Evolutionary conservation across 2,329 filamentous ascomycete species (phyloP).

Genomic region (Trichoderma atroviride): DNA sequence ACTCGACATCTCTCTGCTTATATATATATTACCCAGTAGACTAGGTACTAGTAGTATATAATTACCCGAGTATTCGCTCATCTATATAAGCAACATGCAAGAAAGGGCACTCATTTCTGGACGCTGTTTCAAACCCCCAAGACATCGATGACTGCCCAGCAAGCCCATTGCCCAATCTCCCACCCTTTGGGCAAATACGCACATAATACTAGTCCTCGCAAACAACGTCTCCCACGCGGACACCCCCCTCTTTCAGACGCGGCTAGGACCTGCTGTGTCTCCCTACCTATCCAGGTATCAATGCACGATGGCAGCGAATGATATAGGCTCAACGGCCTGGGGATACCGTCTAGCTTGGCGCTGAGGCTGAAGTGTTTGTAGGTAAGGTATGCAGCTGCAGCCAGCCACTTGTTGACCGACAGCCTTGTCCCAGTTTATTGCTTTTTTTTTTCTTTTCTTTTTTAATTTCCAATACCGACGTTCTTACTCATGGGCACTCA

Average conservation of each 20-base stretch:
- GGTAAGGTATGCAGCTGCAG: constrained; percentile 18
- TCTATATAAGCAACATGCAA: not conserved
- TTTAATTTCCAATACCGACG: not conserved
- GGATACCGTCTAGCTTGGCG: constrained; percentile 3
- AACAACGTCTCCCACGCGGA: not conserved
- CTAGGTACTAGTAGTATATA: not conserved
- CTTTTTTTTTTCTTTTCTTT: not conserved
- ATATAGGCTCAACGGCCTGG: not conserved
- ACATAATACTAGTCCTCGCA: not conserved
- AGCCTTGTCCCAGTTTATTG: constrained; percentile 2
- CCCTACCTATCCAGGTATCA: constrained; percentile 11
- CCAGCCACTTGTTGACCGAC: constrained; percentile 17
- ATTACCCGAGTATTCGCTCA: constrained; percentile 7
- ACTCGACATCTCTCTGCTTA: constrained; percentile 7
- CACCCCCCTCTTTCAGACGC: not conserved
- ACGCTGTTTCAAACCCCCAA: not conserved
- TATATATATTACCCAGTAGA: not conserved
- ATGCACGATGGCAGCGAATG: constrained; percentile 1
- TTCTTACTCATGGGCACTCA: not conserved
- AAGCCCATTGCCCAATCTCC: not conserved
- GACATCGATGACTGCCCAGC: not conserved
- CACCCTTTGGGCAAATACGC: not conserved
- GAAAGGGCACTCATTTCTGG: not conserved
- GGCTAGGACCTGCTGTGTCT: not conserved
- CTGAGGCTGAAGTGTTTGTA: constrained; percentile 22